Evolutionary conservation across 192 early-diverging fungal species (phyloP), one percentile per base, ranked within the genome.

Genomic region (Physocladia obscura): DNA sequence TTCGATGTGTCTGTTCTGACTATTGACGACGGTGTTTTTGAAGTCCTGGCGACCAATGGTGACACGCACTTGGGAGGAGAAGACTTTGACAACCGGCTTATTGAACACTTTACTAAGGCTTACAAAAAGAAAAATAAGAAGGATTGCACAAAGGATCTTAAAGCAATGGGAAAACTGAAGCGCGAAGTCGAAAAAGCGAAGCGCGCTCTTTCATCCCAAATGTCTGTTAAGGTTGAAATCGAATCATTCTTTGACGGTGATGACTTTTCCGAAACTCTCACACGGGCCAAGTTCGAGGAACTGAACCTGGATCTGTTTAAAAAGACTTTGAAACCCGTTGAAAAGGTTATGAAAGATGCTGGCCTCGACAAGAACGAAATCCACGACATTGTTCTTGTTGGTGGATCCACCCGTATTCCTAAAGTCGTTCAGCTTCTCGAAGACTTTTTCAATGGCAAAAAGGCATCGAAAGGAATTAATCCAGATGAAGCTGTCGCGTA

Each of bases 1-100:
- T 96, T 98, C 75, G 96, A 98, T 88, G 96, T 98, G 21, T 96
- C 96, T 31, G 85, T 98, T 58, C 82, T 98, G 74, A 91, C 94
- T 62, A 94, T 98, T 62, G 93, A 94, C 68, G 91, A 94, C 77
- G 96, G 96, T 78, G 92, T 98, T 70, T 98, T 98, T 75, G 96
- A 94, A 75, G 96, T 98, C 52, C 82, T 94, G 72, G 88, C 96
- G 39, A 98, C 96, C 69, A 90, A 91, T 71, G 96, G 96, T 81
- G 93, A 98, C 87, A 96, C 96, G 51, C 67, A 93, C 94, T 83
- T 94, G 92, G 89, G 93, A 92, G 87, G 71, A 72, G 62, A 52
- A 32, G n/a, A 89, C 88, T 64, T 92, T 93, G 84, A 81, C 81
- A 74, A 93, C 92, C 82, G 88, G 93, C 48, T 88, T 94, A 63